phyloP scores from a whole-genome alignment of 495 filamentous ascomycete species.

The Daldinia bambusicola region DNA sequence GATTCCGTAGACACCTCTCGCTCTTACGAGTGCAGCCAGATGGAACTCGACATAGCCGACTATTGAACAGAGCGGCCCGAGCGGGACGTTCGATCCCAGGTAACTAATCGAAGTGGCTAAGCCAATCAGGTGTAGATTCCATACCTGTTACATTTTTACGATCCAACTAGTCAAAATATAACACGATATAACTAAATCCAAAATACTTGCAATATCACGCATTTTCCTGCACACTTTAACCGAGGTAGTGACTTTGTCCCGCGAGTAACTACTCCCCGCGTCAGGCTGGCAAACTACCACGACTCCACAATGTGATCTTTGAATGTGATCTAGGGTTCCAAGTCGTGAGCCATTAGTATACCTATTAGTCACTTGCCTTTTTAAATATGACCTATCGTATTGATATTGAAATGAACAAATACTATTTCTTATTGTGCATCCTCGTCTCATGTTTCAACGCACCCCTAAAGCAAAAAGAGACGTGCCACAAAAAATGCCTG shows the following conservation, averaged over 20 bases:
- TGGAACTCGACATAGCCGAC: background rate
- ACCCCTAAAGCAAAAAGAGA: background rate
- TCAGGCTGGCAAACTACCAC: background rate
- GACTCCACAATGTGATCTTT: background rate
- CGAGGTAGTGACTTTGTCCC: too few species aligned
- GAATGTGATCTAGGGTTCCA: background rate
- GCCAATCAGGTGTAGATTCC: background rate
- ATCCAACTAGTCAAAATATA: background rate
- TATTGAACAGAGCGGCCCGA: background rate
- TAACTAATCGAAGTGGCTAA: background rate
- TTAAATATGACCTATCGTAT: background rate
- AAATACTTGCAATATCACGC: background rate
- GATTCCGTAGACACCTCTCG: too few species aligned
- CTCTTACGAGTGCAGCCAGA: too few species aligned
- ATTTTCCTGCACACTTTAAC: background rate
- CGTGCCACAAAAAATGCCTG: background rate
- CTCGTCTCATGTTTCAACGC: background rate
- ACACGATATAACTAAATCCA: too few species aligned
- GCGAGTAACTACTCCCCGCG: too few species aligned
- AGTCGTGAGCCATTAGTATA: background rate
- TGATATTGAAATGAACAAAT: background rate
- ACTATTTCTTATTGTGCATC: background rate
- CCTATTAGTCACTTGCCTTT: background rate
- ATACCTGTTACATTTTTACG: background rate
- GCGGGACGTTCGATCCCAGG: conserved; percentile 1